A percentile compares a stretch with the other conserved stretches of the same genome.
phyloP scores from a whole-genome alignment of 2,329 filamentous ascomycete species.

The Fusarium drepaniforme region DNA sequence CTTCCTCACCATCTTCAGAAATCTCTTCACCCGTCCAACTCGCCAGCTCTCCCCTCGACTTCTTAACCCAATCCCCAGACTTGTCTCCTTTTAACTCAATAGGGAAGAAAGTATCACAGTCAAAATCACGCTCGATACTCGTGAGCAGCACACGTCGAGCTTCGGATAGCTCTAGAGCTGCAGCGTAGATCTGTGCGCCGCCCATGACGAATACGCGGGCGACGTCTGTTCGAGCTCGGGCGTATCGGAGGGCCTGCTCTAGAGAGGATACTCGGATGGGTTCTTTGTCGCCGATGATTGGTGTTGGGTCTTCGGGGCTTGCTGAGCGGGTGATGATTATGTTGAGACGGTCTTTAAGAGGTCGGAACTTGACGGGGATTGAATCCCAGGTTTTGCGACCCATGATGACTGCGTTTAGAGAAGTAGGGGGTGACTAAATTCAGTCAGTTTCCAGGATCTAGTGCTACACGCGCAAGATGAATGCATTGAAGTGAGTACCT shows the following conservation, averaged over 20 bases:
- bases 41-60: conserved; percentile 64
- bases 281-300: conserved; percentile 44
- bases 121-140: conserved; percentile 75
- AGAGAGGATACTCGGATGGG: conserved; percentile 71
- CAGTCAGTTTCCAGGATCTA: neutral
- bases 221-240: conserved; percentile 55
- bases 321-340: conserved; percentile 78
- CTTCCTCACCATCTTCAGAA: conserved; percentile 67
- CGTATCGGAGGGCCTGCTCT: conserved; percentile 65
- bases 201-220: conserved; percentile 87
- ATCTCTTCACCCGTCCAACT: conserved; percentile 76
- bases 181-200: conserved; percentile 85
- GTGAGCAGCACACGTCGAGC: conserved; percentile 77
- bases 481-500: conserved; percentile 46
- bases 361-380: conserved; percentile 83
- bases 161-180: conserved; percentile 71
- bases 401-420: conserved; percentile 89
- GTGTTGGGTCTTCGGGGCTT: conserved; percentile 14
- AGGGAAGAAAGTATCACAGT: conserved; percentile 82
- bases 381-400: conserved; percentile 97
- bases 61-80: conserved; percentile 66
- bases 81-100: conserved; percentile 61
- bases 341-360: conserved; percentile 84
- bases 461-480: neutral
- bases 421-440: conserved; percentile 46